These are phyloP conservation scores for Magnolia changhungtana DNA, from an alignment of 164 flowering plant species.

Conservation along the genomic window DNA sequence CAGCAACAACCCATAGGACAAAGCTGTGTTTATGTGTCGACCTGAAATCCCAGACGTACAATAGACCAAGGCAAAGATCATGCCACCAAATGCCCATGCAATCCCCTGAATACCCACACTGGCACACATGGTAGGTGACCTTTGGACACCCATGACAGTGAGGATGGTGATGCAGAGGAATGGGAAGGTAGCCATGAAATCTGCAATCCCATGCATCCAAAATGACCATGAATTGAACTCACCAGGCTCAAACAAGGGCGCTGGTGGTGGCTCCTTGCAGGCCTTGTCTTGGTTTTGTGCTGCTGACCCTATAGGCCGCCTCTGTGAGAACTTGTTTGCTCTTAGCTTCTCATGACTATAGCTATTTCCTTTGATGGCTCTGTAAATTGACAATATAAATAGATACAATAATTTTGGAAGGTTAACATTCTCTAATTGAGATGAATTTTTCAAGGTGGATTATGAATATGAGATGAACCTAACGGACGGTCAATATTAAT, in stretches of 20 bases:
- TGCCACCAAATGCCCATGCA: conserved; percentile 69
- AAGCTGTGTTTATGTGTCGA: conserved; percentile 62
- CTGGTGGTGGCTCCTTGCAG: conserved; percentile 58
- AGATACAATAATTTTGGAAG: too few relatives aligned
- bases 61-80: conserved; percentile 64
- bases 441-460: too few relatives aligned
- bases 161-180: conserved; percentile 54
- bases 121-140: conserved; percentile 38
- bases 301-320: conserved; percentile 53
- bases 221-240: conserved; percentile 57
- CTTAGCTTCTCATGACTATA: conserved; percentile 32
- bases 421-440: too few relatives aligned
- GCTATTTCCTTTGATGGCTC: too few relatives aligned
- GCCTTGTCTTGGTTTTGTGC: conserved; percentile 50
- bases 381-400: too few relatives aligned
- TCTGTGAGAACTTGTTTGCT: conserved; percentile 55
- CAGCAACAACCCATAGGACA: conserved; percentile 51
- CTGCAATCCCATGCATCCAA: conserved; percentile 56
- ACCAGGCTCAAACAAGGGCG: conserved; percentile 52
- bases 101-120: conserved; percentile 57
- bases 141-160: conserved; percentile 52
- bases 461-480: too few relatives aligned
- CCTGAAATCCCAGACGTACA: conserved; percentile 70
- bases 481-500: too few relatives aligned
- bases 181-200: conserved; percentile 52